A percentile compares a stretch with the other conserved stretches of the same genome.
phyloP scores from a whole-genome alignment of 2,329 filamentous ascomycete genomes.

The Colletotrichum falcatum region DNA sequence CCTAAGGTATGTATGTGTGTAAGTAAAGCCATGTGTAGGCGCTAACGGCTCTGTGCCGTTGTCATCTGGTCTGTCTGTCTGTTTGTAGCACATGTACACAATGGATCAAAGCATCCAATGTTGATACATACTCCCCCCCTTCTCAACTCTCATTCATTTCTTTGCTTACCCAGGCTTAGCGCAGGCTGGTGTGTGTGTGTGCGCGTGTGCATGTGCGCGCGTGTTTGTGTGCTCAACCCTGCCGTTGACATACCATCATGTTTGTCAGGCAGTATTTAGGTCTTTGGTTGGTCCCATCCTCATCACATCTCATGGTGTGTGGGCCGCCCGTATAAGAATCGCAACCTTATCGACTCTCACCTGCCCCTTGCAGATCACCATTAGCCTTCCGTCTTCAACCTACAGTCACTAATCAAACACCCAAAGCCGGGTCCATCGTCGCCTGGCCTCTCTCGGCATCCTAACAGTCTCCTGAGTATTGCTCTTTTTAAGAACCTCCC shows the following conservation, averaged over 20 bases:
- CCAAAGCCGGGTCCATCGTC: slow-evolving; percentile 1
- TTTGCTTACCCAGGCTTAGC: slow-evolving; percentile 27
- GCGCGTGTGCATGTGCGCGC: background rate
- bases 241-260: slow-evolving; percentile 13
- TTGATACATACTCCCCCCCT: slow-evolving; percentile 15
- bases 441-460: slow-evolving; percentile 2
- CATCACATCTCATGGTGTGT: slow-evolving; percentile 22
- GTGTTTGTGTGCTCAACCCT: slow-evolving; percentile 5
- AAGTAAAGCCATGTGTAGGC: background rate
- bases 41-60: slow-evolving; percentile 28
- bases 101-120: slow-evolving; percentile 35
- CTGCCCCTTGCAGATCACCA: slow-evolving; percentile 21
- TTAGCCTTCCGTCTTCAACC: slow-evolving; percentile 19
- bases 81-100: slow-evolving; percentile 3
- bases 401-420: slow-evolving; percentile 13
- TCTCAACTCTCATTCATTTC: slow-evolving; percentile 34
- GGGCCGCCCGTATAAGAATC: slow-evolving; percentile 28
- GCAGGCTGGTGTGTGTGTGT: background rate
- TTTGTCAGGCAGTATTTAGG: slow-evolving; percentile 22
- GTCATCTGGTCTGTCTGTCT: background rate
- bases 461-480: background rate
- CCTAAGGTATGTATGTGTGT: background rate
- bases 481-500: slow-evolving; percentile 33
- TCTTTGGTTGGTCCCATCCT: slow-evolving; percentile 20
- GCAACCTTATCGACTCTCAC: slow-evolving; percentile 9